Base-by-base conservation (phyloP, 2,329 filamentous ascomycete species). In the Penicillium sp. region DNA sequence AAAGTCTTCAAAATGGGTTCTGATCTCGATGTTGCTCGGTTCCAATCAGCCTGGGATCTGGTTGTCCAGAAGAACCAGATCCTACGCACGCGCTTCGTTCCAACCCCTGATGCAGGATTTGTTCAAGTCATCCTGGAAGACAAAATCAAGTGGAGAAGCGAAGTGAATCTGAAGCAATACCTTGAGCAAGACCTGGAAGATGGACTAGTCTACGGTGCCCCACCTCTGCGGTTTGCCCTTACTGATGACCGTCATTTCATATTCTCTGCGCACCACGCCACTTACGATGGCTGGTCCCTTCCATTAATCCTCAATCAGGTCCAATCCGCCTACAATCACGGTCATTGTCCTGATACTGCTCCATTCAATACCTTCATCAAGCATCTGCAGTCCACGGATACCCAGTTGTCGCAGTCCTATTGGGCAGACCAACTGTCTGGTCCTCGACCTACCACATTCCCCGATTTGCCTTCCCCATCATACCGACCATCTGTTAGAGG, bases 201-300 rank as follows among this genome's bases (percentile, higher is more conserved):
- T 51, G 21, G 32, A 54, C 43, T 64, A 43, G 11, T 24, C 4
- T 47, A 54, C n/a, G 46, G 45, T 5, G 51, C 52, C 43, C 32
- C 32, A 9, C 32, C 24, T 27, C 6, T 27, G 24, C 24, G 24
- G 3, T 27, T 27, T 27, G 24, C 24, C 8, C 24, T 27, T 27
- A 27, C 24, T 27, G 24, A 27, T 2, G 24, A 27, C 24, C 24
- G 24, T 27, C 24, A 18, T 5, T 69, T 79, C 18, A 66, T 77
- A 11, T 74, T 73, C 58, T 77, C 75, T 0, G 70, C 74, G 54
- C 77, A 79, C 55, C 77, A 79, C 52, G 75, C 74, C 5, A 60
- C 78, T 4, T 79, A 79, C 52, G 77, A 79, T 60, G 77, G 75
- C 7, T 69, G 67, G 68, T 66, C 63, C 8, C 50, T 65, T 36